A percentile compares a stretch with the other conserved stretches of the same genome.
phyloP scores from a whole-genome alignment of 2,329 filamentous ascomycete genomes.

The Penicillium sp. region DNA sequence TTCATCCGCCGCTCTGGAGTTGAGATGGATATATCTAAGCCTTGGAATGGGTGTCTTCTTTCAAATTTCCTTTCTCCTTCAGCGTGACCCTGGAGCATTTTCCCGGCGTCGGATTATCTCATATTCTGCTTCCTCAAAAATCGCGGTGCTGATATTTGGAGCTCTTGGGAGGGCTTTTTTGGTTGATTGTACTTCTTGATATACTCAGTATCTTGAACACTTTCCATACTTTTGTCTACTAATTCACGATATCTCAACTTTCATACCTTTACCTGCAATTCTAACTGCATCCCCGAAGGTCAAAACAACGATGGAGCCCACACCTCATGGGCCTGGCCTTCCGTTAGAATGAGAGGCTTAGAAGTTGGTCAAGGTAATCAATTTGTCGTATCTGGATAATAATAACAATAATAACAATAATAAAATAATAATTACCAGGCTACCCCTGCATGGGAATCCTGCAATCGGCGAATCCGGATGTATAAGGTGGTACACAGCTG shows the following conservation, averaged over 20 bases:
- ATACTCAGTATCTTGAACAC: neutral
- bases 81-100: constrained; percentile 10
- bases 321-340: constrained; percentile 9
- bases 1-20: constrained; percentile 46
- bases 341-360: neutral
- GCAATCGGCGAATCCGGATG: neutral
- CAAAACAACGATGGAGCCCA: constrained; percentile 4
- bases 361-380: neutral
- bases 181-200: neutral
- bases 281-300: neutral
- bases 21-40: constrained; percentile 7
- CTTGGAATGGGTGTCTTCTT: neutral
- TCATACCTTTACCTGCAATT: neutral
- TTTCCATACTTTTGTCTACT: constrained; percentile 4
- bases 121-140: neutral
- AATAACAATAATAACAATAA: neutral
- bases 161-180: neutral
- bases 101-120: constrained; percentile 1
- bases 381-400: too few species aligned
- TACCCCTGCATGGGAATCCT: neutral
- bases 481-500: constrained; percentile 15
- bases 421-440: neutral
- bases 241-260: neutral
- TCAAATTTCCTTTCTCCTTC: constrained; percentile 4
- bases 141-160: neutral